A percentile compares a stretch with the other conserved stretches of the same genome.
These are phyloP conservation scores for Tuber melanosporum DNA, from an alignment of 495 filamentous ascomycete species.

Conservation along the genomic window DNA sequence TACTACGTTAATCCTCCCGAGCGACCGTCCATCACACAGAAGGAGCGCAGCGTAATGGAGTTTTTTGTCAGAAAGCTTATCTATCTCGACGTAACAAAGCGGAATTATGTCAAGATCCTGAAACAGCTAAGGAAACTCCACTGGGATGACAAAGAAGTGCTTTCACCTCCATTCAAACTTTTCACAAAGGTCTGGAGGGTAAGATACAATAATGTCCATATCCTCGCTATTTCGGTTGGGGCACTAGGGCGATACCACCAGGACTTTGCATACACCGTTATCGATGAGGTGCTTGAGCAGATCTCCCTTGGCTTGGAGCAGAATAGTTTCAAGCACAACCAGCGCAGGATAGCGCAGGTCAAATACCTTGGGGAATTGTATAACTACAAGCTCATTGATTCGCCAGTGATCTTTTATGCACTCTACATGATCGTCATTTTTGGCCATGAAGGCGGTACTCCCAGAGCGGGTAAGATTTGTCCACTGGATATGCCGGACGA, in stretches of 20 bases:
- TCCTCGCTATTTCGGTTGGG: constrained; percentile 81
- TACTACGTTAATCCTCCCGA: constrained; percentile 97
- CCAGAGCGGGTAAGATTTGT: constrained; percentile 66
- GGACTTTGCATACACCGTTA: constrained; percentile 76
- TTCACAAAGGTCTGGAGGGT: constrained; percentile 95
- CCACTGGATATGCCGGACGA: constrained; percentile 84
- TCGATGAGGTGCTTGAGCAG: constrained; percentile 84
- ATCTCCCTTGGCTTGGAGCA: constrained; percentile 83
- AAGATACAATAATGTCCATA: constrained; percentile 94
- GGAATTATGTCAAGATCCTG: constrained; percentile 83
- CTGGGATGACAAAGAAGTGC: constrained; percentile 86
- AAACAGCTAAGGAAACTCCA: constrained; percentile 92
- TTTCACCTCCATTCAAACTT: constrained; percentile 71
- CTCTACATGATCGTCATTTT: constrained; percentile 91
- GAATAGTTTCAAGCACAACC: constrained; percentile 97
- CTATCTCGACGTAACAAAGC: constrained; percentile 87
- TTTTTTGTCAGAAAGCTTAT: constrained; percentile 85
- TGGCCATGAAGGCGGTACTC: constrained; percentile 77
- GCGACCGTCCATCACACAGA: constrained; percentile 88
- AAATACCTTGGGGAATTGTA: constrained; percentile 97
- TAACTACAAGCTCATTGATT: constrained; percentile 96
- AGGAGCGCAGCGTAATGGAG: constrained; percentile 88
- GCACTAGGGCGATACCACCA: constrained; percentile 86
- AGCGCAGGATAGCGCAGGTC: constrained; percentile 88
- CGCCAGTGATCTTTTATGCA: constrained; percentile 88